A percentile compares a stretch with the other conserved stretches of the same genome.
Conservation (phyloP, 176 grass and related monocot species). For the Saccharum officinarum region DNA sequence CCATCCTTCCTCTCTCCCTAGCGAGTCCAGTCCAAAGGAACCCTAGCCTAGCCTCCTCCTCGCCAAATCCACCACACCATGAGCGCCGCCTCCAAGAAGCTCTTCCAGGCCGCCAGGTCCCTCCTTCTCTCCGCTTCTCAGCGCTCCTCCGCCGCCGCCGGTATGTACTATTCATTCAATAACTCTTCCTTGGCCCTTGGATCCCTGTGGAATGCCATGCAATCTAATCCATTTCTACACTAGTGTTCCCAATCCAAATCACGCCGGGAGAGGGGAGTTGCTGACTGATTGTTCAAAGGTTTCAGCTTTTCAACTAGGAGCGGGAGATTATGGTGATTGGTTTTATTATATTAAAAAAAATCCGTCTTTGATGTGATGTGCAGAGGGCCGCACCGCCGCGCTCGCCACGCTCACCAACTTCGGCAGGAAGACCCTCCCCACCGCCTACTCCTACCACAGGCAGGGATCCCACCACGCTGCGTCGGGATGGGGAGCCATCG, state of each 20-base stretch:
- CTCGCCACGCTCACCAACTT: constrained; percentile 53
- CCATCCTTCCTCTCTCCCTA: not conserved
- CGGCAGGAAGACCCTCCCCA: constrained; percentile 49
- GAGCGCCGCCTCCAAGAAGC: constrained; percentile 36
- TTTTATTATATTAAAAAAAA: not conserved
- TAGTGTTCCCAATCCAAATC: too few species aligned
- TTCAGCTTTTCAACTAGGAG: not conserved
- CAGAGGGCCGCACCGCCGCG: constrained; percentile 63
- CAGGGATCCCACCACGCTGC: constrained; percentile 9
- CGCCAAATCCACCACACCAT: not conserved
- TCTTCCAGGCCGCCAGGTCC: constrained; percentile 49
- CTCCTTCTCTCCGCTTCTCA: constrained; percentile 45
- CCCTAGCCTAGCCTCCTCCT: not conserved
- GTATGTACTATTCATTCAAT: not conserved
- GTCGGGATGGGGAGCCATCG: constrained; percentile 55
- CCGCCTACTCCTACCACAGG: constrained; percentile 54
- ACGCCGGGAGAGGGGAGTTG: not conserved
- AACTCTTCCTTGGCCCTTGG: not conserved
- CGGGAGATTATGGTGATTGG: too few species aligned
- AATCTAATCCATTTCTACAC: not conserved
- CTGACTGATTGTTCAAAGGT: not conserved
- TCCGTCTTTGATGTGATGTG: not conserved
- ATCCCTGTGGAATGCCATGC: not conserved
- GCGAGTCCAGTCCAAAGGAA: not conserved
- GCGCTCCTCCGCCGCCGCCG: constrained; percentile 43